Conservation (phyloP, 108 stramenopile species). For the Skeletonema marinoi region DNA sequence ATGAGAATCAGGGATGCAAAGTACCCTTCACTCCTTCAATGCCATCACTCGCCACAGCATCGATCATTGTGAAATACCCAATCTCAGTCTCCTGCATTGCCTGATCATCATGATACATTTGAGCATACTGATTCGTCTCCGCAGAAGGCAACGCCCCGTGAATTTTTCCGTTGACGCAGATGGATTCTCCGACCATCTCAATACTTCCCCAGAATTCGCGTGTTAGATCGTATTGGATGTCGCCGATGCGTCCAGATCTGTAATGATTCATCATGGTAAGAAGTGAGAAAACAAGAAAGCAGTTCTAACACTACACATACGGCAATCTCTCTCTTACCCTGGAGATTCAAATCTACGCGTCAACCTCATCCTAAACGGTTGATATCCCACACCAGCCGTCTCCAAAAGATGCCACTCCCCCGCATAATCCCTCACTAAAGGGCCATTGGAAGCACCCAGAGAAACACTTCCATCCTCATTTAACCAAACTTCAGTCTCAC, state of each 20-base stretch:
- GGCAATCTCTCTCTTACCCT: conserved; percentile 14
- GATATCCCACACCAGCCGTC: conserved; percentile 30
- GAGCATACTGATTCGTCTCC: conserved; percentile 19
- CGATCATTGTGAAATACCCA: conserved; percentile 82
- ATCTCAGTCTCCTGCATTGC: conserved; percentile 43
- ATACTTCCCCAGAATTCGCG: conserved; percentile 60
- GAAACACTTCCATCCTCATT: conserved; percentile 42
- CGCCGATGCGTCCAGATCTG: conserved; percentile 53
- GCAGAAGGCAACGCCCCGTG: conserved; percentile 20
- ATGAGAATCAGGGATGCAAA: background rate
- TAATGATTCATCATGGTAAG: background rate
- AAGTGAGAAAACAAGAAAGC: background rate
- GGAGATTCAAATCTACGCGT: conserved; percentile 37
- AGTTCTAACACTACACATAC: background rate
- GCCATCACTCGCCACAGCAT: conserved; percentile 55
- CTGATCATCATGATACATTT: conserved; percentile 33
- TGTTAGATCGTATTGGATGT: conserved; percentile 59
- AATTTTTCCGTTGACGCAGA: conserved; percentile 56
- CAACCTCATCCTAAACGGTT: conserved; percentile 49
- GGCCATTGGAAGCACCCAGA: conserved; percentile 42
- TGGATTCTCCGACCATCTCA: conserved; percentile 57
- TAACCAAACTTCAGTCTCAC: conserved; percentile 43
- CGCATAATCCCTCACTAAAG: conserved; percentile 5
- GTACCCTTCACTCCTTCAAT: conserved; percentile 22
- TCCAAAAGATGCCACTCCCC: conserved; percentile 46